Conservation (phyloP, 2,329 filamentous ascomycete species). For the Ascochyta pisi region DNA sequence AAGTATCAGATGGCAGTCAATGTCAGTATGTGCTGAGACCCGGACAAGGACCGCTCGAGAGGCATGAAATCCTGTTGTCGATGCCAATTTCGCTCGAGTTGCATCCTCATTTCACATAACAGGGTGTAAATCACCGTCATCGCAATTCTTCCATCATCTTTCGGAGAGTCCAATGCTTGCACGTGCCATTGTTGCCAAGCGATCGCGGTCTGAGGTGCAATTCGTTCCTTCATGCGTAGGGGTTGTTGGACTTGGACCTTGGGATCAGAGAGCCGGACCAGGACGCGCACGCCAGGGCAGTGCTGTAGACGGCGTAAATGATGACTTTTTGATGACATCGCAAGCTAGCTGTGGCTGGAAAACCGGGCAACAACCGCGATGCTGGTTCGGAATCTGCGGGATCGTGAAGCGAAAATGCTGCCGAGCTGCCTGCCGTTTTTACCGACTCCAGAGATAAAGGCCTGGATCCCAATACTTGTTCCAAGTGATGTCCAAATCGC, state of each 20-base stretch:
- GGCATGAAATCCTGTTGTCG: background rate
- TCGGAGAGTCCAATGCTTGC: constrained; percentile 7
- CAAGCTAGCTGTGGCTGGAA: constrained; percentile 4
- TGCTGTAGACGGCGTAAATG: background rate
- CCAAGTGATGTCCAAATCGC: constrained; percentile 7
- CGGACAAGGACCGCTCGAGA: background rate
- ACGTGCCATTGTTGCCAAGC: constrained; percentile 16
- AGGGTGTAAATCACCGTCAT: background rate
- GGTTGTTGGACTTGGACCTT: background rate
- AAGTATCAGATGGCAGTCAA: background rate
- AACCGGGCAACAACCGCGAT: constrained; percentile 2
- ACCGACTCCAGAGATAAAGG: constrained; percentile 13
- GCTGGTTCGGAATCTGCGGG: constrained; percentile 2
- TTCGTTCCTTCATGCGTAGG: constrained; percentile 3
- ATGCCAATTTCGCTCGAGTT: constrained; percentile 12
- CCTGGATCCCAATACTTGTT: constrained; percentile 9
- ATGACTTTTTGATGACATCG: constrained; percentile 9
- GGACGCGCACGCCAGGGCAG: constrained; percentile 5
- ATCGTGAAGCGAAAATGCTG: constrained; percentile 18
- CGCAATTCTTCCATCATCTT: constrained; percentile 9
- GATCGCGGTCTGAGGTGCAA: background rate
- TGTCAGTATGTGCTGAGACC: background rate
- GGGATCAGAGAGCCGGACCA: background rate
- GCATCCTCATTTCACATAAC: constrained; percentile 6
- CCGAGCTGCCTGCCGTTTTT: constrained; percentile 14